phyloP scores from a whole-genome alignment of 495 filamentous ascomycete genomes.

The Tuber magnatum region DNA sequence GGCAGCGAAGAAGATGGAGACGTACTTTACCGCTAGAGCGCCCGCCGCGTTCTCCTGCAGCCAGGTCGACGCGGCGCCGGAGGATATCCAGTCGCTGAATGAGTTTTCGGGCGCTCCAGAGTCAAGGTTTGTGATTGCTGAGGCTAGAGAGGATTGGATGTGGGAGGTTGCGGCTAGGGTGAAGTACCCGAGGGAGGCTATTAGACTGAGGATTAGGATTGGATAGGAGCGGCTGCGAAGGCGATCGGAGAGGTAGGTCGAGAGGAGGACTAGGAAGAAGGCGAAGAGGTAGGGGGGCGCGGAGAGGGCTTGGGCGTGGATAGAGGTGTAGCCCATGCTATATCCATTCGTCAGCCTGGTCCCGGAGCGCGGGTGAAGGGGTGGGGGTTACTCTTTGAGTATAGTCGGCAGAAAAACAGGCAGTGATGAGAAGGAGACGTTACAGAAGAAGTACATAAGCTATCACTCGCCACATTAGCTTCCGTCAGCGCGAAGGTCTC shows the following conservation, averaged over 20 bases:
- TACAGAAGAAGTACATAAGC: conserved; percentile 54
- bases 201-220: conserved; percentile 55
- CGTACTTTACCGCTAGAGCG: conserved; percentile 55
- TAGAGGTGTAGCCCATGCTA: conserved; percentile 62
- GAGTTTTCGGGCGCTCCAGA: background rate
- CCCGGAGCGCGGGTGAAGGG: background rate
- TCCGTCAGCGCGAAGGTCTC: background rate
- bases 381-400: conserved; percentile 47
- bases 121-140: conserved; percentile 27
- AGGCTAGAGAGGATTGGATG: conserved; percentile 33
- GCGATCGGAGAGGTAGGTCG: conserved; percentile 66
- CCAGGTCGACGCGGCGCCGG: conserved; percentile 16
- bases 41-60: conserved; percentile 20
- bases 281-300: conserved; percentile 75
- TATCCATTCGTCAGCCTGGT: background rate
- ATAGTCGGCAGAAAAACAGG: conserved; percentile 81
- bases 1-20: conserved; percentile 62
- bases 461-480: conserved; percentile 16
- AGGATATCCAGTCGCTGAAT: background rate
- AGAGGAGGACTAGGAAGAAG: conserved; percentile 60
- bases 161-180: conserved; percentile 54
- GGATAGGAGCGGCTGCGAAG: conserved; percentile 63
- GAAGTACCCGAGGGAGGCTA: conserved; percentile 67
- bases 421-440: conserved; percentile 69
- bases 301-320: conserved; percentile 71